Conservation (phyloP, 1,139 yeast species). For the Pichia sp. region DNA sequence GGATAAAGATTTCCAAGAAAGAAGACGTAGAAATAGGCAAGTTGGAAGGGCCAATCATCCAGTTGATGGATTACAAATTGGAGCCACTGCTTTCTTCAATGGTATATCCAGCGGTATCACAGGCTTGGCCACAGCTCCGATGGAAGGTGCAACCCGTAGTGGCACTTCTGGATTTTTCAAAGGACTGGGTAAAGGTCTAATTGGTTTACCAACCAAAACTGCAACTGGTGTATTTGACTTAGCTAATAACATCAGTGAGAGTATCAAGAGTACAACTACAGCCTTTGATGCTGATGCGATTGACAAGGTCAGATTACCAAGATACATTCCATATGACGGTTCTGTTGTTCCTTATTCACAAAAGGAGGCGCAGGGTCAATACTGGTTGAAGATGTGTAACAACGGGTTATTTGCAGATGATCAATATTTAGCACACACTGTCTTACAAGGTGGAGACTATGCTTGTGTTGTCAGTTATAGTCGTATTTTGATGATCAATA, state of each 20-base stretch:
- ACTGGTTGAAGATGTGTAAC: slow-evolving; percentile 76
- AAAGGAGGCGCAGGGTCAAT: slow-evolving; percentile 90
- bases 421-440: slow-evolving; percentile 75
- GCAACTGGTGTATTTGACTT: slow-evolving; percentile 92
- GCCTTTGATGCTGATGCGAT: slow-evolving; percentile 78
- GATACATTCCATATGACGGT: slow-evolving; percentile 63
- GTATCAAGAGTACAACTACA: slow-evolving; percentile 87
- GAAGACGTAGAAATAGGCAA: slow-evolving; percentile 53
- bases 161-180: slow-evolving; percentile 90
- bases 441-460: slow-evolving; percentile 71
- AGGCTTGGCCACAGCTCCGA: slow-evolving; percentile 87
- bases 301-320: slow-evolving; percentile 74
- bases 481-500: slow-evolving; percentile 59
- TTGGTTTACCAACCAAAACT: slow-evolving; percentile 93
- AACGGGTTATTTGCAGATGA: slow-evolving; percentile 74
- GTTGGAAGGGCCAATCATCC: slow-evolving; percentile 82
- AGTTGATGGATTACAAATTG: slow-evolving; percentile 75
- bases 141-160: slow-evolving; percentile 75
- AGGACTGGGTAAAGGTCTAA: slow-evolving; percentile 90
- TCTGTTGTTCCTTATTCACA: slow-evolving; percentile 68
- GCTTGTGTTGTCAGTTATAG: slow-evolving; percentile 71
- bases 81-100: slow-evolving; percentile 84
- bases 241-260: slow-evolving; percentile 90
- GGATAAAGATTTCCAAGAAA: slow-evolving; percentile 78
- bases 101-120: slow-evolving; percentile 82